Evolutionary conservation across 805 yeast genomes (phyloP).

Genomic region (Maudiozyma bulderi): DNA sequence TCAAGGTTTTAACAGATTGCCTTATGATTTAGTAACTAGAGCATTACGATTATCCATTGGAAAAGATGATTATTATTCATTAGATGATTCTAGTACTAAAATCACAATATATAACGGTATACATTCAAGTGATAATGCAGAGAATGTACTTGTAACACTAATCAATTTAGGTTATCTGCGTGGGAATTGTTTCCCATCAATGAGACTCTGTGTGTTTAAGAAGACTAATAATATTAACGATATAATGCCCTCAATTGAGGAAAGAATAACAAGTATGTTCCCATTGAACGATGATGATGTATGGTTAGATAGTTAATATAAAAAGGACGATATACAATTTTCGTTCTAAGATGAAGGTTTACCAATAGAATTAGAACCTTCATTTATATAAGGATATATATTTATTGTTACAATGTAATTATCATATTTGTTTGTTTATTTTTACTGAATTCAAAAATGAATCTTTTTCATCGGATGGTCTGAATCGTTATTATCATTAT

Average conservation of each 20-base stretch:
- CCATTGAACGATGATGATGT: conserved; percentile 24
- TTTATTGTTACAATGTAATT: neutral
- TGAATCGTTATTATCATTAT: neutral
- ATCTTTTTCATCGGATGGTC: too few relatives aligned
- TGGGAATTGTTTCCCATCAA: conserved; percentile 28
- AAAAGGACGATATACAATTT: neutral
- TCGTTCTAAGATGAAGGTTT: too few relatives aligned
- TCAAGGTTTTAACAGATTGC: conserved; percentile 18
- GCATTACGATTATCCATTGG: conserved; percentile 17
- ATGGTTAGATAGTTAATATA: conserved; percentile 17
- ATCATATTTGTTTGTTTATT: too few relatives aligned
- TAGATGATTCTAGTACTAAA: neutral
- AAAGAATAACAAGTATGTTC: conserved; percentile 19
- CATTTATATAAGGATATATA: too few relatives aligned
- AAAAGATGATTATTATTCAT: neutral
- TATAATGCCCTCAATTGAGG: conserved; percentile 23
- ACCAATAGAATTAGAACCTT: too few relatives aligned
- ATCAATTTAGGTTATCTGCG: conserved; percentile 23
- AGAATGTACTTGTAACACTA: conserved; percentile 24
- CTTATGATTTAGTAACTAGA: conserved; percentile 16
- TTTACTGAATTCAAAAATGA: too few relatives aligned
- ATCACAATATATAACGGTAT: conserved; percentile 17
- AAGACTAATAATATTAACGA: conserved; percentile 18
- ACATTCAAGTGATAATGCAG: conserved; percentile 16
- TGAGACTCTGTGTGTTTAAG: conserved; percentile 23